phyloP scores from a whole-genome alignment of 306 rosid species.

The Cucurbita maxima region DNA sequence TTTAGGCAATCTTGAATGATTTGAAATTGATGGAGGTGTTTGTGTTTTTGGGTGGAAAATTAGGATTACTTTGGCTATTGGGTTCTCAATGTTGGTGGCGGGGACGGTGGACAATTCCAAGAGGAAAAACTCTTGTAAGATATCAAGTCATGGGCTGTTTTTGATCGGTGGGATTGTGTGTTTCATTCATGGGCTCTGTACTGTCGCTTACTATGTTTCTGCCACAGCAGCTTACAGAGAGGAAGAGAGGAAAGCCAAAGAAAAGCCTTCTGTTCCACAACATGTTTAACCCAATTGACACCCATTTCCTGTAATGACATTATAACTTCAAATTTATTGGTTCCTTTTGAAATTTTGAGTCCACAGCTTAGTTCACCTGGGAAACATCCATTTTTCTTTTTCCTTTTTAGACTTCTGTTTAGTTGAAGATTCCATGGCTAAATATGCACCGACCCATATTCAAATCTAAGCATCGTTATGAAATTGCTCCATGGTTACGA shows the following conservation, averaged over 20 bases:
- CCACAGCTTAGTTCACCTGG: not conserved
- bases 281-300: not conserved
- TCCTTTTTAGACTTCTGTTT: not conserved
- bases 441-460: not conserved
- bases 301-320: not conserved
- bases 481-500: not conserved
- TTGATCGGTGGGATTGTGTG: conserved; percentile 70
- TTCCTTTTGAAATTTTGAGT: not conserved
- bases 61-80: conserved; percentile 43
- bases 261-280: not conserved
- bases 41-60: not conserved
- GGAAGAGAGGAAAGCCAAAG: conserved; percentile 2
- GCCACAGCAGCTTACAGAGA: conserved; percentile 33
- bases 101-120: conserved; percentile 52
- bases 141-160: conserved; percentile 38
- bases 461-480: not conserved
- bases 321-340: not conserved
- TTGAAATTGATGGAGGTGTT: not conserved
- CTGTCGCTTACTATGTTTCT: conserved; percentile 40
- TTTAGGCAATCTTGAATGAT: not conserved
- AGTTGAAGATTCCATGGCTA: not conserved
- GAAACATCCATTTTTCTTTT: not conserved
- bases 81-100: conserved; percentile 39
- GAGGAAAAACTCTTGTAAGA: conserved; percentile 41
- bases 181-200: conserved; percentile 52